Conservation (phyloP, 345 rosid species). For the Syzygium aqueum region DNA sequence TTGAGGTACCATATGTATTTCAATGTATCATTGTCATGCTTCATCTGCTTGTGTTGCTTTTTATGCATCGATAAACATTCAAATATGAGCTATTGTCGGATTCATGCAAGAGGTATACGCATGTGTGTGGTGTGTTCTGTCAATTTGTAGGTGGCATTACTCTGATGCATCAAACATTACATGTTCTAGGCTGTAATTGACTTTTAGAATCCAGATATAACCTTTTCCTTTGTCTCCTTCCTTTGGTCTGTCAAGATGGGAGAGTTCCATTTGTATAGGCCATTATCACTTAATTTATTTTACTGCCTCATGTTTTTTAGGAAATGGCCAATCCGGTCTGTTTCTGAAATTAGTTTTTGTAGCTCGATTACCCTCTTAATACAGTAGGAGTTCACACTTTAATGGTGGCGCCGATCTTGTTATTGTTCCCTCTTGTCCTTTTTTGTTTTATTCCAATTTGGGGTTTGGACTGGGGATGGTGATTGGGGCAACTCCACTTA, state of each 20-base stretch:
- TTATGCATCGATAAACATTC: background rate
- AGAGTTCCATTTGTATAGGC: background rate
- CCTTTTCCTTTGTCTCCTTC: background rate
- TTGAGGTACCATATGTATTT: constrained; percentile 58
- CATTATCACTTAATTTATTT: background rate
- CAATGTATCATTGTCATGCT: background rate
- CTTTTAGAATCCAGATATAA: background rate
- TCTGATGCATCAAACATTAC: background rate
- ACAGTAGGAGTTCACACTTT: background rate
- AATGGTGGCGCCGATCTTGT: background rate
- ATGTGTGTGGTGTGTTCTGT: background rate
- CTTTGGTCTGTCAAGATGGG: background rate
- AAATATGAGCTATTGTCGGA: background rate
- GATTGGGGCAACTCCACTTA: background rate
- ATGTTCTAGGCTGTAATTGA: background rate
- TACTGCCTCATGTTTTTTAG: background rate
- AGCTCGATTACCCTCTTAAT: background rate
- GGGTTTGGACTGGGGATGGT: background rate
- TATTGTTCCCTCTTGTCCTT: background rate
- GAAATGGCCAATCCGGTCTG: background rate
- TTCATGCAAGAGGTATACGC: background rate
- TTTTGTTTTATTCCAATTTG: background rate
- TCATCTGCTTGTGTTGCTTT: background rate
- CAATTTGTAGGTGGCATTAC: background rate
- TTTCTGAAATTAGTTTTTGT: background rate